Percentiles rank a stretch among this genome's conserved stretches.
phyloP scores from a whole-genome alignment of 257 asterid species.

The Craterostigma plantagineum region DNA sequence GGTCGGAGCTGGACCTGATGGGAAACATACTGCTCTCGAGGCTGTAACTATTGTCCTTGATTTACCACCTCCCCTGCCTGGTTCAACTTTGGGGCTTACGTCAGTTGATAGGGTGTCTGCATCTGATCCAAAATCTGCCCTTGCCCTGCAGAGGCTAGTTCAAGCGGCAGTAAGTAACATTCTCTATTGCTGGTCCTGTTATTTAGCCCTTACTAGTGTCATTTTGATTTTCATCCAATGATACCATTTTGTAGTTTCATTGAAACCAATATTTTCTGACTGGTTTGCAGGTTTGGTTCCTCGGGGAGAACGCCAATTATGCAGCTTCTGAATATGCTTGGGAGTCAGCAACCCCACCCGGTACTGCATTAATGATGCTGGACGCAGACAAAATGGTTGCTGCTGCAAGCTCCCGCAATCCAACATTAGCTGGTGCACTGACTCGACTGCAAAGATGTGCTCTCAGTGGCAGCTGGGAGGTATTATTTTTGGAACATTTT shows the following conservation, averaged over 20 bases:
- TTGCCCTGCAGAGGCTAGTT: constrained; percentile 91
- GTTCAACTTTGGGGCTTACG: constrained; percentile 53
- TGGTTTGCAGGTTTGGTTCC: constrained; percentile 81
- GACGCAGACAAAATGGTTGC: constrained; percentile 99
- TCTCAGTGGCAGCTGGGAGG: constrained; percentile 99
- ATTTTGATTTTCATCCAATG: constrained; percentile 5
- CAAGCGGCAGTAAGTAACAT: constrained; percentile 85
- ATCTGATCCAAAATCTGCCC: constrained; percentile 93
- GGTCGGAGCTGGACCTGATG: constrained; percentile 98
- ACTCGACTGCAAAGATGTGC: constrained; percentile 99
- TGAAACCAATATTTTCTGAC: not conserved
- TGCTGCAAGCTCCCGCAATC: constrained; percentile 99
- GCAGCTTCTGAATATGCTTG: constrained; percentile 99
- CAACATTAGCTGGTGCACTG: constrained; percentile 92
- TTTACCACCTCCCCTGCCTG: constrained; percentile 98
- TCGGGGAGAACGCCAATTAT: constrained; percentile 99
- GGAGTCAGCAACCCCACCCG: constrained; percentile 99
- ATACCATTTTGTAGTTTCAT: not conserved
- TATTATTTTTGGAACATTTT: constrained; percentile 13
- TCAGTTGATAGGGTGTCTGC: constrained; percentile 87
- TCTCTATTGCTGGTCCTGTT: not conserved
- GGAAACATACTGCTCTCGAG: constrained; percentile 94
- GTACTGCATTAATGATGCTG: constrained; percentile 98
- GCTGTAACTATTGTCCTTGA: constrained; percentile 97
- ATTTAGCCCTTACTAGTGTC: constrained; percentile 1